Conservation (phyloP, 768 basidiomycete species). For the Termitomyces eurrhizus region DNA sequence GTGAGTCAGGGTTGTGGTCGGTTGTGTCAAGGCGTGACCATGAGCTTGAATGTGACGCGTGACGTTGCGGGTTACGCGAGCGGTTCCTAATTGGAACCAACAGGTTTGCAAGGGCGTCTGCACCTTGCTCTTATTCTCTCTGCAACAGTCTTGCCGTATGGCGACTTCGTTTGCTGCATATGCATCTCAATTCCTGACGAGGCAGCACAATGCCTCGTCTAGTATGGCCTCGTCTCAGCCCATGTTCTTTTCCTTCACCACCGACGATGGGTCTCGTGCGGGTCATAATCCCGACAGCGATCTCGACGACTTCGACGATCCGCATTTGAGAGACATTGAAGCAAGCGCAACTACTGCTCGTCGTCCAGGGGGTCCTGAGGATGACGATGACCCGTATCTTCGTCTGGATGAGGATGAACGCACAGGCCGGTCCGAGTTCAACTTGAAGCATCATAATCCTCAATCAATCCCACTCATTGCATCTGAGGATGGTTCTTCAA, state of each 20-base stretch:
- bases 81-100: constrained; percentile 15
- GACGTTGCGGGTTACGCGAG: neutral
- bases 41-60: constrained; percentile 7
- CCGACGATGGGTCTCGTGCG: constrained; percentile 59
- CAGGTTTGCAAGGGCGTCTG: constrained; percentile 15
- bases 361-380: constrained; percentile 31
- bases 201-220: constrained; percentile 42
- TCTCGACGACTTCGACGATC: constrained; percentile 74
- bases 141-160: constrained; percentile 27
- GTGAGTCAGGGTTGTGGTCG: neutral
- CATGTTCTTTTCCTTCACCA: constrained; percentile 86
- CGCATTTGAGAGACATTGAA: constrained; percentile 52
- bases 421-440: constrained; percentile 26
- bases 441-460: constrained; percentile 24
- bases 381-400: constrained; percentile 76
- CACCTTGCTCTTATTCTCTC: constrained; percentile 10
- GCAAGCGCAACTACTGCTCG: constrained; percentile 30
- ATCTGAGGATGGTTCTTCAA: constrained; percentile 28
- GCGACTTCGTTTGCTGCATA: constrained; percentile 77
- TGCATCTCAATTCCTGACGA: constrained; percentile 77
- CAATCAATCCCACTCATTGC: constrained; percentile 36
- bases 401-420: constrained; percentile 65
- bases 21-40: neutral
- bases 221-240: constrained; percentile 67
- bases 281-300: constrained; percentile 45